Conservation (phyloP, 2,329 filamentous ascomycete genomes). For the Mollisia scopiformis region DNA sequence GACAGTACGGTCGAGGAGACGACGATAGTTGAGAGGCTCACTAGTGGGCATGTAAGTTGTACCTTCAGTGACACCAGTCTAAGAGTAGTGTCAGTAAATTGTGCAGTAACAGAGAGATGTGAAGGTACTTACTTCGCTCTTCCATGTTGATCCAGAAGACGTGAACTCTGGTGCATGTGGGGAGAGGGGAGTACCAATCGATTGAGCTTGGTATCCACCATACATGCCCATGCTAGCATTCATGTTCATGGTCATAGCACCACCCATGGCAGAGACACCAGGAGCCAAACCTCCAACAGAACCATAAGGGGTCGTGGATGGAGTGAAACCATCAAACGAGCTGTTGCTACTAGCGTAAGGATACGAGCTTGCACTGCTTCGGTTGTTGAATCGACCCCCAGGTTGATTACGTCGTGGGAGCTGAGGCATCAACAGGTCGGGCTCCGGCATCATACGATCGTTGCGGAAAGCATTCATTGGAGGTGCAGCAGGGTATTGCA, state of each 20-base stretch:
- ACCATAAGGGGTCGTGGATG: slow-evolving; percentile 31
- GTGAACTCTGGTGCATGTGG: slow-evolving; percentile 78
- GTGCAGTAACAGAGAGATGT: slow-evolving; percentile 14
- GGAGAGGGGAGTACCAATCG: slow-evolving; percentile 68
- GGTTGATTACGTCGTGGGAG: slow-evolving; percentile 30
- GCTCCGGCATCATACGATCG: slow-evolving; percentile 34
- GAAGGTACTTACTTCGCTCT: slow-evolving; percentile 34
- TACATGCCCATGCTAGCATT: slow-evolving; percentile 30
- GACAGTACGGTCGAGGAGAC: slow-evolving; percentile 90
- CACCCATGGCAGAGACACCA: slow-evolving; percentile 26
- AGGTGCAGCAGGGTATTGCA: slow-evolving; percentile 29
- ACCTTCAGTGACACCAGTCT: slow-evolving; percentile 56
- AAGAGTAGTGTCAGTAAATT: slow-evolving; percentile 32
- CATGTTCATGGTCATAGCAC: slow-evolving; percentile 29
- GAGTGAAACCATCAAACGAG: slow-evolving; percentile 38
- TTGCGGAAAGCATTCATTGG: slow-evolving; percentile 31
- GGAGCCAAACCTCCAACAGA: slow-evolving; percentile 31
- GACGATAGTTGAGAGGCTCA: slow-evolving; percentile 95
- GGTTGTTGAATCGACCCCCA: slow-evolving; percentile 33
- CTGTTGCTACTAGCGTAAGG: slow-evolving; percentile 38
- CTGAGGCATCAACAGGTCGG: slow-evolving; percentile 33
- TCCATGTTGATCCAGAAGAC: slow-evolving; percentile 45
- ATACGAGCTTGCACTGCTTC: slow-evolving; percentile 30
- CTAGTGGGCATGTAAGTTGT: slow-evolving; percentile 84
- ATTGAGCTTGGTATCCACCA: slow-evolving; percentile 50